A percentile compares a stretch with the other conserved stretches of the same genome.
These are phyloP conservation scores for Arthrobotrys iridis DNA, from an alignment of 2,329 filamentous ascomycete genomes.

Conservation along the genomic window DNA sequence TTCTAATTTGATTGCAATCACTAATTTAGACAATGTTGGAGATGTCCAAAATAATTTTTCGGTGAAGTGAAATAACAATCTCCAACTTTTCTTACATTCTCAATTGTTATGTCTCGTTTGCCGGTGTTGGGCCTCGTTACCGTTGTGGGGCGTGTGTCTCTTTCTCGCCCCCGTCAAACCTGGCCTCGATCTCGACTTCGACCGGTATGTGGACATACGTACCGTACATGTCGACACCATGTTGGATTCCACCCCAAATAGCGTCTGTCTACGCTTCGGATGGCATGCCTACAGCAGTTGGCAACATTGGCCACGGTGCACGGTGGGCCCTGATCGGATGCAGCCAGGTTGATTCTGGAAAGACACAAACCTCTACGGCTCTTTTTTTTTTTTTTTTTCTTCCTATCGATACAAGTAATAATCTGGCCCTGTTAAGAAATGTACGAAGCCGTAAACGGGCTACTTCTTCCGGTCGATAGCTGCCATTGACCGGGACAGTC, in stretches of 20 bases:
- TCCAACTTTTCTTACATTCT: slow-evolving; percentile 2
- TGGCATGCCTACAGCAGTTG: slow-evolving; percentile 34
- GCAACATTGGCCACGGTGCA: slow-evolving; percentile 5
- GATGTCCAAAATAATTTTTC: neutral
- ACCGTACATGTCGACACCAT: no score
- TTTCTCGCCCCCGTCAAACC: neutral
- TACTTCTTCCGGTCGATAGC: slow-evolving; percentile 51
- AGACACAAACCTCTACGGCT: slow-evolving; percentile 20
- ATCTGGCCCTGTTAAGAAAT: slow-evolving; percentile 13
- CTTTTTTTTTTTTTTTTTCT: slow-evolving; percentile 7
- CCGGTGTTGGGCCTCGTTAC: slow-evolving; percentile 8
- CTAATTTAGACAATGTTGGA: neutral
- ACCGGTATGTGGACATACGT: neutral
- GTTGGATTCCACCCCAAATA: slow-evolving; percentile 11
- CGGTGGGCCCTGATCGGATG: slow-evolving; percentile 41
- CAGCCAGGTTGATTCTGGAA: slow-evolving; percentile 28
- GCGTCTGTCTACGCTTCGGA: slow-evolving; percentile 41
- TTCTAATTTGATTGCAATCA: neutral
- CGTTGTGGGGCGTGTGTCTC: neutral
- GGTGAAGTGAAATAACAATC: neutral
- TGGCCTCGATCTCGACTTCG: neutral
- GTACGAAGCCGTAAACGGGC: slow-evolving; percentile 41
- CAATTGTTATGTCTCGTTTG: slow-evolving; percentile 4
- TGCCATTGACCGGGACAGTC: slow-evolving; percentile 41
- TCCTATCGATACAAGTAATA: slow-evolving; percentile 35